Percentiles rank a stretch among this genome's conserved stretches.
Evolutionary conservation across 2,329 filamentous ascomycete species (phyloP).

Genomic region (Diaporthe ampelina): DNA sequence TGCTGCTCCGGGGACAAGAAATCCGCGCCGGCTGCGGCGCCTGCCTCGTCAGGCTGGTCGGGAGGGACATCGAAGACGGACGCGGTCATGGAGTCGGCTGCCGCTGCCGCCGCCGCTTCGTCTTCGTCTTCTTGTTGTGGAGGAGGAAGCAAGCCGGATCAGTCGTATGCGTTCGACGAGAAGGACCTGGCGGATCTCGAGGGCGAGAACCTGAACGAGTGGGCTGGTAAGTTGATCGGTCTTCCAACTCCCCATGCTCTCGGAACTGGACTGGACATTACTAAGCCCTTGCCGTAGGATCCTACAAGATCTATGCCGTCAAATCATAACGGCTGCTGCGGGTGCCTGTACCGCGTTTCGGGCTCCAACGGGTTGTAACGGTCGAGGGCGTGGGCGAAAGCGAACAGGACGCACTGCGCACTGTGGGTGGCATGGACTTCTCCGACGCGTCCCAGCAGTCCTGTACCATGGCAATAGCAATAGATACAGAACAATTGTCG

Average conservation of each 20-base stretch:
- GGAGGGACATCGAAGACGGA: slow-evolving; percentile 41
- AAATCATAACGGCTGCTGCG: slow-evolving; percentile 52
- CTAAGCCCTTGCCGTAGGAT: slow-evolving; percentile 51
- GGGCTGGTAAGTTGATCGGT: slow-evolving; percentile 58
- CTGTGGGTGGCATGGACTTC: too few species aligned
- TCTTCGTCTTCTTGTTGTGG: slow-evolving; percentile 34
- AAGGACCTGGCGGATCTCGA: slow-evolving; percentile 43
- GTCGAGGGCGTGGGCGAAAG: not conserved
- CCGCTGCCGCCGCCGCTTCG: slow-evolving; percentile 31
- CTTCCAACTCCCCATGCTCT: not conserved
- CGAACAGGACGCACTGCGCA: not conserved
- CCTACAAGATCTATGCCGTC: slow-evolving; percentile 65
- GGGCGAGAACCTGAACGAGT: slow-evolving; percentile 62
- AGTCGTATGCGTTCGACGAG: slow-evolving; percentile 41
- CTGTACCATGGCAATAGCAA: too few species aligned
- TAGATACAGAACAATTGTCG: too few species aligned
- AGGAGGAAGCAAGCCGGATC: slow-evolving; percentile 40
- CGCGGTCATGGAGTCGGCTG: slow-evolving; percentile 38
- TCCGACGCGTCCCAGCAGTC: too few species aligned
- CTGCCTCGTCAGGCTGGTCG: slow-evolving; percentile 21
- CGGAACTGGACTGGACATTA: not conserved
- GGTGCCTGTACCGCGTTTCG: too few species aligned
- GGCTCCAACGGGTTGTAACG: not conserved
- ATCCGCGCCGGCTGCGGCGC: not conserved
- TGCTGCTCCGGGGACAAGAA: slow-evolving; percentile 10